phyloP scores from a whole-genome alignment of 768 basidiomycete species.

The Kwoniella europaea region DNA sequence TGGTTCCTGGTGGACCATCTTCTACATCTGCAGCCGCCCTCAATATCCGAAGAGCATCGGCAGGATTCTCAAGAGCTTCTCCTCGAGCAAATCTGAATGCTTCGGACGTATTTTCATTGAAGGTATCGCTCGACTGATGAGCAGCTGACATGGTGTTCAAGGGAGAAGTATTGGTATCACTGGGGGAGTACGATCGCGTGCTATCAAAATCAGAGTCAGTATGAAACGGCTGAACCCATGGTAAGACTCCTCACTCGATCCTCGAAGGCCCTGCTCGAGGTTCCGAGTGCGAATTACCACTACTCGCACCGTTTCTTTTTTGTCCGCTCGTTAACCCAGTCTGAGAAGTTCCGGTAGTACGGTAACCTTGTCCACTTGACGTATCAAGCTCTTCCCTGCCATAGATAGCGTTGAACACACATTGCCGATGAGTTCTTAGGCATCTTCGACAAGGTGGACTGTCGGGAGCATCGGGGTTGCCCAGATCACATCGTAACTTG shows the following conservation, averaged over 20 bases:
- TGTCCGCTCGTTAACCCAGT: no score
- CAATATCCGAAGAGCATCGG: not conserved
- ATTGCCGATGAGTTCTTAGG: not conserved
- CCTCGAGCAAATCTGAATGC: constrained; percentile 5
- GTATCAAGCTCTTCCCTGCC: not conserved
- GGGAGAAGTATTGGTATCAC: not conserved
- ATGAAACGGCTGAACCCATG: no score
- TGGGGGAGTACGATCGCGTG: no score
- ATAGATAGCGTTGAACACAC: not conserved
- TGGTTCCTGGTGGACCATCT: not conserved
- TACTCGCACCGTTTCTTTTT: no score
- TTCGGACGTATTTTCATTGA: not conserved
- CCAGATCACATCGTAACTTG: constrained; percentile 7
- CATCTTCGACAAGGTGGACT: constrained; percentile 8
- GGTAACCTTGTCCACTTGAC: not conserved
- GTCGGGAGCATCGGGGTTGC: not conserved
- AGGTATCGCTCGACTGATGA: not conserved
- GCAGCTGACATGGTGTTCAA: not conserved
- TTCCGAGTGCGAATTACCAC: no score
- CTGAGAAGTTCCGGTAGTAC: not conserved
- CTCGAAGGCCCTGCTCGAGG: no score
- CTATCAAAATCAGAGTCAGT: no score
- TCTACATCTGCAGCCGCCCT: not conserved
- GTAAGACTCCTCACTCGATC: no score
- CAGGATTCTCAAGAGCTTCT: constrained; percentile 5